A percentile compares a stretch with the other conserved stretches of the same genome.
phyloP scores from a whole-genome alignment of 208 protist genomes.

The Wallacemonas sp. region DNA sequence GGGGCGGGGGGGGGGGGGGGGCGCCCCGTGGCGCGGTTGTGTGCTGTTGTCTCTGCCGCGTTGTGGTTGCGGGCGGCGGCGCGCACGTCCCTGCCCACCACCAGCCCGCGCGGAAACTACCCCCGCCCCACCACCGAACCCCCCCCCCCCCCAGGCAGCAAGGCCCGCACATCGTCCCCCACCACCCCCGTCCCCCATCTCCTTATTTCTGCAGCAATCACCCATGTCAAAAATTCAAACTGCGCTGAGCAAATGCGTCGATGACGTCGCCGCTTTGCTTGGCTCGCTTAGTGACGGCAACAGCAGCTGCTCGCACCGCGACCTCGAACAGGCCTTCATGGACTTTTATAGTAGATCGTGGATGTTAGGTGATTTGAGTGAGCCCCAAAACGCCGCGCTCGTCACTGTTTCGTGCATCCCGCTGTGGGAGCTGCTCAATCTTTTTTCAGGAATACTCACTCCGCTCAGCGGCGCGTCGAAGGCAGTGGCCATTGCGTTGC shows the following conservation, averaged over 20 bases:
- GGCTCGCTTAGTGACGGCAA: neutral
- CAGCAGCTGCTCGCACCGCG: neutral
- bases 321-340: neutral
- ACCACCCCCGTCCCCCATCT: neutral
- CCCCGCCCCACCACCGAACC: neutral
- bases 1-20: no score
- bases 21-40: no score
- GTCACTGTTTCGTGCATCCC: conserved; percentile 78
- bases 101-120: neutral
- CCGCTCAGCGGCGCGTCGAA: conserved; percentile 18
- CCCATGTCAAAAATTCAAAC: conserved; percentile 31
- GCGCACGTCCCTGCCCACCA: no score
- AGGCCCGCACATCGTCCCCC: neutral
- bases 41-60: no score
- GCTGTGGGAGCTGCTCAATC: conserved; percentile 78
- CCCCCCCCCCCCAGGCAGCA: neutral
- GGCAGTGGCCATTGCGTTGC: conserved; percentile 45
- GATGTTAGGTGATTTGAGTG: conserved; percentile 39
- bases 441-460: conserved; percentile 37
- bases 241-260: conserved; percentile 23
- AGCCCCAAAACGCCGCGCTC: conserved; percentile 50
- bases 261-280: conserved; percentile 18
- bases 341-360: conserved; percentile 22
- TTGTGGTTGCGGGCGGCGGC: no score
- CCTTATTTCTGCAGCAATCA: no score